Conservation (phyloP, 129 eudicot species). For the Ambrosia trifida region DNA sequence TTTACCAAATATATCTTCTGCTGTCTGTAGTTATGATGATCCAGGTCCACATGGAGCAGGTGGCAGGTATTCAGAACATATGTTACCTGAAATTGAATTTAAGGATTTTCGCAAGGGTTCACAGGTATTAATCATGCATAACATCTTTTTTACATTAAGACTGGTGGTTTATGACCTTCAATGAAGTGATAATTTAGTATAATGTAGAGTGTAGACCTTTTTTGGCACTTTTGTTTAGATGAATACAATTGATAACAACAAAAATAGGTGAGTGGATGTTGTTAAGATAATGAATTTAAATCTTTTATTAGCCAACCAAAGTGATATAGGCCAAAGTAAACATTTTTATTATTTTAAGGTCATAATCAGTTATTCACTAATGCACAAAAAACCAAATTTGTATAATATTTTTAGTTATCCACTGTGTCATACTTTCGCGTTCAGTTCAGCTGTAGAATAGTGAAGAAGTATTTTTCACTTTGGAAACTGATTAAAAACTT, state of each 20-base stretch:
- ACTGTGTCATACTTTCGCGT: background rate
- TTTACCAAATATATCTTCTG: slow-evolving; percentile 1
- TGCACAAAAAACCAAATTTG: background rate
- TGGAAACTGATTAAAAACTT: background rate
- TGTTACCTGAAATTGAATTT: slow-evolving; percentile 65
- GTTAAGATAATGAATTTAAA: background rate
- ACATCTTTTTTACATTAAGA: background rate
- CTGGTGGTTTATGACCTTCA: background rate
- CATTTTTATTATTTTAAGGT: background rate
- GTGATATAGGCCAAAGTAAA: background rate
- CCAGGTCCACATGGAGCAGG: slow-evolving; percentile 69
- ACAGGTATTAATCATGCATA: slow-evolving; percentile 47
- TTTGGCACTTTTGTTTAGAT: background rate
- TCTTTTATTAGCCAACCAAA: background rate
- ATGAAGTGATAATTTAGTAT: background rate
- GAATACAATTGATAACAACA: background rate
- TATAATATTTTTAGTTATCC: background rate
- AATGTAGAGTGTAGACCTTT: background rate
- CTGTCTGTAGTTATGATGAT: slow-evolving; percentile 52
- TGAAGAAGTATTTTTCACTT: background rate
- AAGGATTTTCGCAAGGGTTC: slow-evolving; percentile 61
- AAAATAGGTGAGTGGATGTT: background rate
- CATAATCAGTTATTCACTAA: background rate
- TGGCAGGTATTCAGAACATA: slow-evolving; percentile 65
- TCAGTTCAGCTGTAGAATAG: background rate